phyloP scores from a whole-genome alignment of 2,329 filamentous ascomycete species.

The Cercospora berteroae region DNA sequence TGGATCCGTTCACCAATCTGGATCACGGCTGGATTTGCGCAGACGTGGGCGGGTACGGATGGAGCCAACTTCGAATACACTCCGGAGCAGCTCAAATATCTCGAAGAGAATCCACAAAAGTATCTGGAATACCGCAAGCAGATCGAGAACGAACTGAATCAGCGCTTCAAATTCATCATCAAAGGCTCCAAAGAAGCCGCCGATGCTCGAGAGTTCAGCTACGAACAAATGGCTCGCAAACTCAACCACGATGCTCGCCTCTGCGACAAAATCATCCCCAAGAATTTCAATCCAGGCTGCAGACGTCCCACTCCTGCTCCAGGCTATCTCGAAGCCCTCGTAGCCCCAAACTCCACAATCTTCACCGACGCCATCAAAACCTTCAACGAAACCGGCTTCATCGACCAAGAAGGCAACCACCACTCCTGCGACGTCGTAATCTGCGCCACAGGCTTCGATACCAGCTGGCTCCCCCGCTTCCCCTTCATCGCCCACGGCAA shows the following conservation, averaged over 20 bases:
- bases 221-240: conserved; percentile 43
- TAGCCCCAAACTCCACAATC: conserved; percentile 36
- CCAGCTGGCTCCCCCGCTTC: conserved; percentile 37
- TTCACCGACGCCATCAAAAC: conserved; percentile 37
- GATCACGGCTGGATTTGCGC: conserved; percentile 51
- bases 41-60: conserved; percentile 48
- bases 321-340: conserved; percentile 45
- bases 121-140: conserved; percentile 51
- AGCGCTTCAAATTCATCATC: conserved; percentile 54
- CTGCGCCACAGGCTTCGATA: conserved; percentile 42
- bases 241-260: conserved; percentile 42
- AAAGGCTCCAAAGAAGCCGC: conserved; percentile 49
- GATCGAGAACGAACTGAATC: conserved; percentile 52
- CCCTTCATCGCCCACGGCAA: conserved; percentile 33
- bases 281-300: conserved; percentile 46
- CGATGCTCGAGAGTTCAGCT: conserved; percentile 43
- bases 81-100: conserved; percentile 42
- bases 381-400: conserved; percentile 36
- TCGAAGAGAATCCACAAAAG: conserved; percentile 43
- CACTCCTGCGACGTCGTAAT: conserved; percentile 40
- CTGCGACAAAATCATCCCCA: conserved; percentile 47
- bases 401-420: conserved; percentile 34
- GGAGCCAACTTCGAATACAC: conserved; percentile 51
- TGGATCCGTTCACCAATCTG: conserved; percentile 48
- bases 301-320: conserved; percentile 44